These are phyloP conservation scores for Gossypium australe DNA, from an alignment of 345 rosid species.

Conservation along the genomic window DNA sequence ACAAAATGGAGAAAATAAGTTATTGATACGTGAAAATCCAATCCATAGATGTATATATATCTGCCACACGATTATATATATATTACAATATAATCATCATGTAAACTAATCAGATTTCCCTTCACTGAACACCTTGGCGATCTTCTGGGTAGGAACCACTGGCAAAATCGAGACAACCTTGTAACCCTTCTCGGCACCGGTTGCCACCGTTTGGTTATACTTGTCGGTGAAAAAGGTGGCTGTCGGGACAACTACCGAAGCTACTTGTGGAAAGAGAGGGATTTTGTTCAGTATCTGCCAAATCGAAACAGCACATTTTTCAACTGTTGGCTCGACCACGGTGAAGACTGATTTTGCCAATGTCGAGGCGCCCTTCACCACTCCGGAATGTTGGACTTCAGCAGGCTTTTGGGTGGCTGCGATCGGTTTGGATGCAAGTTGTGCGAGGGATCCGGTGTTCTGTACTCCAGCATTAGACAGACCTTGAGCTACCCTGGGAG, in stretches of 20 bases:
- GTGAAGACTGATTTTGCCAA: constrained; percentile 57
- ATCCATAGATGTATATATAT: not conserved
- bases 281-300: constrained; percentile 79
- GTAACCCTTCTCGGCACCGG: constrained; percentile 77
- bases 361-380: constrained; percentile 59
- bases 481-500: constrained; percentile 12
- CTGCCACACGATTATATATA: not conserved
- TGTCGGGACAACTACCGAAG: constrained; percentile 65
- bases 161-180: constrained; percentile 68
- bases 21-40: not conserved
- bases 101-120: constrained; percentile 15
- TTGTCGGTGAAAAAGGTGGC: constrained; percentile 75
- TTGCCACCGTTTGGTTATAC: constrained; percentile 69
- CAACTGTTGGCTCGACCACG: constrained; percentile 76
- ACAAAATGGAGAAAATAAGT: too few relatives aligned
- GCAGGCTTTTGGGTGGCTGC: not conserved
- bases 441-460: not conserved
- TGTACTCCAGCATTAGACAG: constrained; percentile 34
- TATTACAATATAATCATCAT: not conserved
- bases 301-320: constrained; percentile 67
- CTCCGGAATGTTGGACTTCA: constrained; percentile 49
- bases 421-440: not conserved
- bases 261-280: constrained; percentile 77
- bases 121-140: constrained; percentile 58
- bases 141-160: constrained; percentile 76